Evolutionary conservation across 108 stramenopile species (phyloP).

Genomic region (Nannochloropsis oceanica): DNA sequence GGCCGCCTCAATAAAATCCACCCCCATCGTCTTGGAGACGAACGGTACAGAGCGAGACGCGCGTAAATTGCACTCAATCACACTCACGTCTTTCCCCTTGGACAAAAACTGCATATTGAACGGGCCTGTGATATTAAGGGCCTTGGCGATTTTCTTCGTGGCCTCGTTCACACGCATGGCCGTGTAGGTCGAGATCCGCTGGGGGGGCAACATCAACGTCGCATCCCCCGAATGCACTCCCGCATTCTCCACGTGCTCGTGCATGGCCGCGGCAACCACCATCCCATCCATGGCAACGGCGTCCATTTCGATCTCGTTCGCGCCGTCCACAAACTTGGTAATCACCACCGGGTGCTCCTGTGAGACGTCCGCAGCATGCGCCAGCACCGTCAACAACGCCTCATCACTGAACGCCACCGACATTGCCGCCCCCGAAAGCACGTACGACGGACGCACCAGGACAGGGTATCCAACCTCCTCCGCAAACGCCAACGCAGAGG

Average conservation of each 20-base stretch:
- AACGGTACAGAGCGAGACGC: conserved; percentile 95
- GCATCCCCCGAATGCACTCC: conserved; percentile 79
- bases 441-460: conserved; percentile 88
- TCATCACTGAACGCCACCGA: conserved; percentile 78
- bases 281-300: conserved; percentile 87
- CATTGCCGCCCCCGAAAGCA: conserved; percentile 96
- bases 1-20: conserved; percentile 89
- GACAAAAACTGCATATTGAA: conserved; percentile 98
- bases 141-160: conserved; percentile 70
- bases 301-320: conserved; percentile 90
- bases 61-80: conserved; percentile 95
- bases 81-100: conserved; percentile 82
- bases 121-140: conserved; percentile 89
- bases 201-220: conserved; percentile 34
- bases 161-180: conserved; percentile 61
- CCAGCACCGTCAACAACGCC: conserved; percentile 64
- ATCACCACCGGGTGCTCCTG: conserved; percentile 92
- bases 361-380: conserved; percentile 77
- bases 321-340: conserved; percentile 87
- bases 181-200: conserved; percentile 57
- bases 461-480: conserved; percentile 52
- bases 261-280: conserved; percentile 72
- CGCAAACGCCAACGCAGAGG: conserved; percentile 75
- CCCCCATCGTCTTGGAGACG: conserved; percentile 95
- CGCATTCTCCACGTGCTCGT: conserved; percentile 95